Percentiles rank a stretch among this genome's conserved stretches.
Conservation (phyloP, 371 early-diverging fungal species). For the Rhizopus sp. region DNA sequence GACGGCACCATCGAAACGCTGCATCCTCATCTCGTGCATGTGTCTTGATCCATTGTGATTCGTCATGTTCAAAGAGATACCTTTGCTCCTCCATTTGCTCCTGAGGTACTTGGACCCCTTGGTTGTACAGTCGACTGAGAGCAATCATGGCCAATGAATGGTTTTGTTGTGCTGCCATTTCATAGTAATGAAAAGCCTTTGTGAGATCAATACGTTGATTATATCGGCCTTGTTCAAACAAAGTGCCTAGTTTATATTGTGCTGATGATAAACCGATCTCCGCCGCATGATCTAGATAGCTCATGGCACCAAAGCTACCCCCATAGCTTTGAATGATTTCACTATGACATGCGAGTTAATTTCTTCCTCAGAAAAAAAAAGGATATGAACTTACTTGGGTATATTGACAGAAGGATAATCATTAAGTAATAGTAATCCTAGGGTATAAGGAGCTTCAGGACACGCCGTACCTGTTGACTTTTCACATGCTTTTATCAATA, state of each 20-base stretch:
- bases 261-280: slow-evolving; percentile 34
- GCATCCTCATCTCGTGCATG: slow-evolving; percentile 46
- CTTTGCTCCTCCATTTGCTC: slow-evolving; percentile 24
- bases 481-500: slow-evolving; percentile 36
- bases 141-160: slow-evolving; percentile 37
- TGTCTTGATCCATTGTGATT: slow-evolving; percentile 38
- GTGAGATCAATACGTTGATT: slow-evolving; percentile 26
- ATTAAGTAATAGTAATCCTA: slow-evolving; percentile 35
- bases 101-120: slow-evolving; percentile 36
- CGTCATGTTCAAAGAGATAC: slow-evolving; percentile 31
- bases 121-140: slow-evolving; percentile 36
- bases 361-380: background rate
- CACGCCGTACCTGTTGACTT: slow-evolving; percentile 28
- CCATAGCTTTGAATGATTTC: slow-evolving; percentile 36
- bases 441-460: slow-evolving; percentile 42
- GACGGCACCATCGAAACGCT: slow-evolving; percentile 47
- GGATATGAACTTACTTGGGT: slow-evolving; percentile 27
- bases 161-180: slow-evolving; percentile 26
- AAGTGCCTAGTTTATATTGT: slow-evolving; percentile 29
- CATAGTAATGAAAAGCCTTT: slow-evolving; percentile 31
- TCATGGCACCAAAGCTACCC: slow-evolving; percentile 30
- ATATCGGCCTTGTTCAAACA: slow-evolving; percentile 33
- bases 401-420: slow-evolving; percentile 35
- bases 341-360: slow-evolving; percentile 4
- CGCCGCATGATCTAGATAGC: slow-evolving; percentile 37